Evolutionary conservation across 257 asterid species (phyloP).

Genomic region (Knoxia roxburghii): DNA sequence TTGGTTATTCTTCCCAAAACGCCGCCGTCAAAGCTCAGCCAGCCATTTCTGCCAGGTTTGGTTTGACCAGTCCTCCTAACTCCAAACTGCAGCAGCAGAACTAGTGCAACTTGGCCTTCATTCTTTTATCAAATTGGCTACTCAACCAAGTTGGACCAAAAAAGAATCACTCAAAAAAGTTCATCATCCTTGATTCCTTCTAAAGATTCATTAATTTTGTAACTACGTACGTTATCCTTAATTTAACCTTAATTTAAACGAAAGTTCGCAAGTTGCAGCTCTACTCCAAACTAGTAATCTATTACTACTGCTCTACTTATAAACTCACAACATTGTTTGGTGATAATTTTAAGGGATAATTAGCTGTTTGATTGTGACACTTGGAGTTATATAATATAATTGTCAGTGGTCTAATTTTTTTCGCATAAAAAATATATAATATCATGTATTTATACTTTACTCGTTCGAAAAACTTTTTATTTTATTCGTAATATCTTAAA

Average conservation of each 20-base stretch:
- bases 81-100: too few relatives aligned
- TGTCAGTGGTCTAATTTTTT: too few relatives aligned
- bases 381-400: background rate
- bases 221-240: too few relatives aligned
- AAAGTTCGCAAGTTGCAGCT: background rate
- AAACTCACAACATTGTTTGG: background rate
- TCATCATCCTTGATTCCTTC: background rate
- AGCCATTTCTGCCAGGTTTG: background rate
- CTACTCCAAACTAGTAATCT: background rate
- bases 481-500: too few relatives aligned
- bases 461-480: too few relatives aligned
- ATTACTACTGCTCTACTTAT: too few relatives aligned
- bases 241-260: too few relatives aligned
- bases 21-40: background rate
- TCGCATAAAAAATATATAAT: too few relatives aligned
- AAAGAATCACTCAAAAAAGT: background rate
- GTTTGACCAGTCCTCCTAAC: background rate
- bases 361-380: conserved; percentile 15
- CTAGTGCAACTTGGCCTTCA: background rate
- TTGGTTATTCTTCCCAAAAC: background rate
- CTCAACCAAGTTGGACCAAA: background rate
- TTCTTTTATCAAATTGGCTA: background rate
- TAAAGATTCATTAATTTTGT: background rate
- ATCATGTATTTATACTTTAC: too few relatives aligned
- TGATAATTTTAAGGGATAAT: background rate